These are phyloP conservation scores for Neopestalotiopsis sp. DNA, from an alignment of 2,329 filamentous ascomycete species.

Conservation along the genomic window DNA sequence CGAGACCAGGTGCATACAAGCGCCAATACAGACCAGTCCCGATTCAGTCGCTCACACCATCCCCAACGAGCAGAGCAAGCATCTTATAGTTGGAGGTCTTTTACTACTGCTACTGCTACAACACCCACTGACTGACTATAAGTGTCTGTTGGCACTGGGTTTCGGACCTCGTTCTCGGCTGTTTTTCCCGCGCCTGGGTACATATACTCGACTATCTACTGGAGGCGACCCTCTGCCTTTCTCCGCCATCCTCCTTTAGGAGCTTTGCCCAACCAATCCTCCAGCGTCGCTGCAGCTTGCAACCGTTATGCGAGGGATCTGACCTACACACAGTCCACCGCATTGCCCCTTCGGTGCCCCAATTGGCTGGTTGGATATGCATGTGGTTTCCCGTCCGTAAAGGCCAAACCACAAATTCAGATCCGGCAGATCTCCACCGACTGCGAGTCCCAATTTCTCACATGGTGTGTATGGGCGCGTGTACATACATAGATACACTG, in stretches of 20 bases:
- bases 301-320: conserved; percentile 38
- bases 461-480: conserved; percentile 27
- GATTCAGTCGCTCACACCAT: neutral
- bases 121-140: neutral
- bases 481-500: conserved; percentile 29
- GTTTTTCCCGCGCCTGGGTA: conserved; percentile 32
- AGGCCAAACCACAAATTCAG: conserved; percentile 38
- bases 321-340: conserved; percentile 40
- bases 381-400: conserved; percentile 51
- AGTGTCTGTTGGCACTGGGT: conserved; percentile 32
- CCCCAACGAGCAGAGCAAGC: neutral
- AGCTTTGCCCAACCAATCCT: conserved; percentile 35
- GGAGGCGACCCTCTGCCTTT: conserved; percentile 24
- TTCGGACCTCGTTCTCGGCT: conserved; percentile 30
- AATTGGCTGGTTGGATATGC: conserved; percentile 52
- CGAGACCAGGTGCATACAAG: neutral
- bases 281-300: conserved; percentile 40
- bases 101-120: neutral
- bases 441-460: conserved; percentile 29
- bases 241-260: conserved; percentile 35
- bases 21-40: neutral
- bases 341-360: conserved; percentile 41
- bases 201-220: conserved; percentile 21
- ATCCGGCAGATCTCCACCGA: conserved; percentile 39
- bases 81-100: neutral